These are phyloP conservation scores for Beauveria scarabaeidicola DNA, from an alignment of 2,329 filamentous ascomycete genomes.

Conservation along the genomic window DNA sequence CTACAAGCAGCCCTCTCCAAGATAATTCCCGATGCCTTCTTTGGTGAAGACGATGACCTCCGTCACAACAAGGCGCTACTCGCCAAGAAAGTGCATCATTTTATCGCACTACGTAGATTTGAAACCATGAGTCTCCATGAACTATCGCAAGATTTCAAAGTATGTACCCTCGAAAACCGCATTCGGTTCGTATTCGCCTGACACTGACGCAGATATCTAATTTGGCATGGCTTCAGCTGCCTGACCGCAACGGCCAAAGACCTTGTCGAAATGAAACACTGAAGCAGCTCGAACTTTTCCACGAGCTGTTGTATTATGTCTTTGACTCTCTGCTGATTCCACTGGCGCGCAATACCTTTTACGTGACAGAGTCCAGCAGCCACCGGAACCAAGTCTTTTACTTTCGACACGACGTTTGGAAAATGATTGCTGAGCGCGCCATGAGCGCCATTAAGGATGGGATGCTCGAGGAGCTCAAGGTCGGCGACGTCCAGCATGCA, in stretches of 20 bases:
- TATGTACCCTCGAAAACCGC: slow-evolving; percentile 26
- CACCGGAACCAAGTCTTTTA: slow-evolving; percentile 81
- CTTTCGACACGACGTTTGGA: slow-evolving; percentile 92
- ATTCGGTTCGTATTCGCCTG: not conserved
- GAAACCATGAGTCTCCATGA: slow-evolving; percentile 76
- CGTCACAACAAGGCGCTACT: slow-evolving; percentile 53
- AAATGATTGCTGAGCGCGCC: slow-evolving; percentile 62
- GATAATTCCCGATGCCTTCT: slow-evolving; percentile 67
- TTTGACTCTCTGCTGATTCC: slow-evolving; percentile 91
- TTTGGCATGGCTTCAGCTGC: slow-evolving; percentile 65
- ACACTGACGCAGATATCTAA: slow-evolving; percentile 45
- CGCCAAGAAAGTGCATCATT: slow-evolving; percentile 63
- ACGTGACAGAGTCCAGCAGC: slow-evolving; percentile 81
- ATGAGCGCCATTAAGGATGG: slow-evolving; percentile 55
- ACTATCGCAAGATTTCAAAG: slow-evolving; percentile 66
- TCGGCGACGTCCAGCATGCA: slow-evolving; percentile 45
- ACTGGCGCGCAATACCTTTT: slow-evolving; percentile 78
- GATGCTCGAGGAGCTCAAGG: slow-evolving; percentile 72
- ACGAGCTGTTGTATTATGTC: slow-evolving; percentile 83
- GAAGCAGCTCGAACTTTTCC: slow-evolving; percentile 71
- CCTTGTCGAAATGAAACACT: slow-evolving; percentile 60
- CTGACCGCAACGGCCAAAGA: slow-evolving; percentile 39
- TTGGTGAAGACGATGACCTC: slow-evolving; percentile 51
- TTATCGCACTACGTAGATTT: slow-evolving; percentile 69
- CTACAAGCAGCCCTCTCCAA: slow-evolving; percentile 67